Conservation (phyloP, 192 early-diverging fungal species). For the Linnemannia hyalina region DNA sequence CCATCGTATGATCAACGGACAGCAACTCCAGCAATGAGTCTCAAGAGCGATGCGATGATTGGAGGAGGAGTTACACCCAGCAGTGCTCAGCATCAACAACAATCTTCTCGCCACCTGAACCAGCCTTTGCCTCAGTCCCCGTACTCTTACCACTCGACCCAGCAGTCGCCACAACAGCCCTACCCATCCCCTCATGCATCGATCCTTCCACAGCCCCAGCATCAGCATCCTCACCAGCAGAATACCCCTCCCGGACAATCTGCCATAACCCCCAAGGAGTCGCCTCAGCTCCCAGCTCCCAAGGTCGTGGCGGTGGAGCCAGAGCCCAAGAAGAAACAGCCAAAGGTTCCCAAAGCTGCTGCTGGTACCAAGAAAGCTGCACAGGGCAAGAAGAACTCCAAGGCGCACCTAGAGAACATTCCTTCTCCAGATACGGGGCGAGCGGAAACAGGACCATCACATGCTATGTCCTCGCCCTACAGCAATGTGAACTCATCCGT, state of each 20-base stretch:
- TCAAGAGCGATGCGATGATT: conserved; percentile 48
- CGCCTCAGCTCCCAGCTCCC: conserved; percentile 42
- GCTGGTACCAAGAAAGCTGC: conserved; percentile 29
- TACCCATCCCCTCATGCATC: conserved; percentile 50
- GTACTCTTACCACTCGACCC: conserved; percentile 45
- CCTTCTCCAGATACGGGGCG: conserved; percentile 37
- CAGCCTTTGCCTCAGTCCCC: conserved; percentile 45
- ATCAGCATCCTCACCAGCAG: conserved; percentile 52
- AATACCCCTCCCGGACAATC: conserved; percentile 44
- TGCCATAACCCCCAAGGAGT: conserved; percentile 50
- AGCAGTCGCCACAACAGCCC: conserved; percentile 50
- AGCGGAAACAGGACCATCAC: conserved; percentile 16
- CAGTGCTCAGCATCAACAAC: conserved; percentile 24
- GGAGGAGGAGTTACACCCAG: conserved; percentile 27
- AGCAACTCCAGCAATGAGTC: conserved; percentile 27
- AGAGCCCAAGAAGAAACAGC: conserved; percentile 50
- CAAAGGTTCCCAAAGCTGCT: conserved; percentile 38
- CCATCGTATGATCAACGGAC: conserved; percentile 43
- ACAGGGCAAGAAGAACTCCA: conserved; percentile 42
- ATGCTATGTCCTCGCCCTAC: conserved; percentile 42
- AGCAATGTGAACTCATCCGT: conserved; percentile 36
- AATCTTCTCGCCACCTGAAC: conserved; percentile 29
- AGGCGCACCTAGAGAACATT: conserved; percentile 29
- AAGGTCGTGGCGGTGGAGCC: conserved; percentile 34
- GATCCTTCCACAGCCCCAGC: conserved; percentile 43